Evolutionary conservation across 176 grass and related monocot genomes (phyloP).

Genomic region (Phyllostachys edulis): DNA sequence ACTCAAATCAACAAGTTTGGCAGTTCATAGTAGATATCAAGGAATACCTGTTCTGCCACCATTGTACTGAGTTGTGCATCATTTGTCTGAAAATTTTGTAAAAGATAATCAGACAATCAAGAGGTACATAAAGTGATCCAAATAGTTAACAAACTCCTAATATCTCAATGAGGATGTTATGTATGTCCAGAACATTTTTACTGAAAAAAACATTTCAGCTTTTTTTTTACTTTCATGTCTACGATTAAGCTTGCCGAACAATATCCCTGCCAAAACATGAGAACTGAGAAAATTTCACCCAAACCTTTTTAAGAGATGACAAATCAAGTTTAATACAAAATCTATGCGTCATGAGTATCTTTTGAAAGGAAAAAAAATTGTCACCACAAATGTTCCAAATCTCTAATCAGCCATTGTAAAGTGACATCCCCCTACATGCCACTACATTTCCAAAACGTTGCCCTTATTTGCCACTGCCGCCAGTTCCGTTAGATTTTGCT

Average conservation of each 20-base stretch:
- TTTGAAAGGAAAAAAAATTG: background rate
- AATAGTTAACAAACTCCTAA: conserved; percentile 10
- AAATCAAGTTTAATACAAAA: conserved; percentile 8
- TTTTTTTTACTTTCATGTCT: conserved; percentile 11
- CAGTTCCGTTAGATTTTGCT: too few species aligned
- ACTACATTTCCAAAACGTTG: too few species aligned
- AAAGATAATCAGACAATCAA: conserved; percentile 39
- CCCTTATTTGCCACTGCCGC: too few species aligned
- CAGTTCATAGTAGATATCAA: conserved; percentile 27
- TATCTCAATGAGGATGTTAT: background rate
- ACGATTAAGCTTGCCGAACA: background rate
- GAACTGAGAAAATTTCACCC: background rate
- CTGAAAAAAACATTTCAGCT: background rate
- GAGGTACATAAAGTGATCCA: conserved; percentile 21
- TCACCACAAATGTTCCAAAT: too few species aligned
- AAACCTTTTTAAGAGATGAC: conserved; percentile 8
- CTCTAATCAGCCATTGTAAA: too few species aligned
- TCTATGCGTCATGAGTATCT: background rate
- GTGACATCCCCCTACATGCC: too few species aligned
- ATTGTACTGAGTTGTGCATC: conserved; percentile 97
- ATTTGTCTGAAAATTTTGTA: conserved; percentile 76
- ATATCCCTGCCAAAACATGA: background rate
- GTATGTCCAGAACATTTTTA: conserved; percentile 6
- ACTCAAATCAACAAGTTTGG: conserved; percentile 7
- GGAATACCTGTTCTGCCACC: conserved; percentile 92